Evolutionary conservation across 257 asterid genomes (phyloP).

Genomic region (Primulina huaijiensis): DNA sequence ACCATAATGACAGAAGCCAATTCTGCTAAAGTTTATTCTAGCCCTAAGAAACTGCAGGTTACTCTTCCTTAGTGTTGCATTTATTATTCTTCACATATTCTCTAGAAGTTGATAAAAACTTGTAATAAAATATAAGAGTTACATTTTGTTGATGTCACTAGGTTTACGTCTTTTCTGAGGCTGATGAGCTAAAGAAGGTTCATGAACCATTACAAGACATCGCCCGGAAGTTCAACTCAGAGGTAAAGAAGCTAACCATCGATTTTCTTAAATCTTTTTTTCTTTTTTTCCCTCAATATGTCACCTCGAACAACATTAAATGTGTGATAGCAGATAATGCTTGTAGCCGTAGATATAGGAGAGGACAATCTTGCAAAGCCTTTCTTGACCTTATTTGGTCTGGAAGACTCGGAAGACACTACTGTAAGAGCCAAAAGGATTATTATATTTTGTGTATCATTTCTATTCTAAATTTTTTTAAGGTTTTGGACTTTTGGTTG

Average conservation of each 20-base stretch:
- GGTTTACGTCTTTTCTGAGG: slow-evolving; percentile 82
- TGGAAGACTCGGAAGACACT: slow-evolving; percentile 65
- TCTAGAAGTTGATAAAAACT: not conserved
- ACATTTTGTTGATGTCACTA: slow-evolving; percentile 30
- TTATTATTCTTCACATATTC: slow-evolving; percentile 15
- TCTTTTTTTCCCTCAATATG: slow-evolving; percentile 3
- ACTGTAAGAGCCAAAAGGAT: slow-evolving; percentile 39
- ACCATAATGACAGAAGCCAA: slow-evolving; percentile 77
- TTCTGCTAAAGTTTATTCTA: slow-evolving; percentile 80
- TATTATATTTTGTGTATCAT: slow-evolving; percentile 22
- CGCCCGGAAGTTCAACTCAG: slow-evolving; percentile 72
- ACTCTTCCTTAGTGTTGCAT: slow-evolving; percentile 19
- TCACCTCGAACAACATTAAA: slow-evolving; percentile 19
- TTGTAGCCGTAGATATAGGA: slow-evolving; percentile 60
- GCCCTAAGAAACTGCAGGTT: slow-evolving; percentile 72
- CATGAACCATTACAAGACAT: slow-evolving; percentile 56
- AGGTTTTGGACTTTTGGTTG: not conserved
- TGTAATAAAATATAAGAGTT: not conserved
- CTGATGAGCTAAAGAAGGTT: slow-evolving; percentile 53
- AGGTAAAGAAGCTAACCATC: slow-evolving; percentile 44
- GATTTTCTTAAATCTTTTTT: slow-evolving; percentile 7
- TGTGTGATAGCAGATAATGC: slow-evolving; percentile 60
- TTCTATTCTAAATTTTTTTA: slow-evolving; percentile 23
- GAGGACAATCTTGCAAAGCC: slow-evolving; percentile 95
- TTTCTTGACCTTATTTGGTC: slow-evolving; percentile 79